Conservation (phyloP, 495 filamentous ascomycete species). For the Tuber magnatum region DNA sequence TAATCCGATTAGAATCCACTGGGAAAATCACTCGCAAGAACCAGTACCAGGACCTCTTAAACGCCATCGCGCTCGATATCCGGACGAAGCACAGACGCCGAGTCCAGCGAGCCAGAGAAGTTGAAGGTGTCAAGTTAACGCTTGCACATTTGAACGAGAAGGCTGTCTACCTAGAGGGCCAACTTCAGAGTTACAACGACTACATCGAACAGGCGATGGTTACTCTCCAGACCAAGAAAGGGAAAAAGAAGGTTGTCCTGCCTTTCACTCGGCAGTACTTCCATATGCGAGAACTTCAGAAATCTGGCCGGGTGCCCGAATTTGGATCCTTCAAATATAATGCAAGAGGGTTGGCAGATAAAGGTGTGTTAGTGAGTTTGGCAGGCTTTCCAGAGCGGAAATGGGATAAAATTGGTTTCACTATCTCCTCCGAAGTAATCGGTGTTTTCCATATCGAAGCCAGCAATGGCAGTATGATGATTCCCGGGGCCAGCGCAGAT, state of each 20-base stretch:
- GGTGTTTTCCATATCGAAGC: conserved; percentile 92
- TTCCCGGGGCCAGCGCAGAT: conserved; percentile 84
- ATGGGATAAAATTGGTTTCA: conserved; percentile 86
- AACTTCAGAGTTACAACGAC: conserved; percentile 95
- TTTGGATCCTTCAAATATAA: conserved; percentile 97
- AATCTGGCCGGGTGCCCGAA: conserved; percentile 83
- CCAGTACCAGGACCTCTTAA: conserved; percentile 91
- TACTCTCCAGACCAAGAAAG: conserved; percentile 96
- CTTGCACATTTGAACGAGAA: conserved; percentile 82
- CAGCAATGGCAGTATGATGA: conserved; percentile 85
- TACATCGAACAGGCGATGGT: conserved; percentile 99
- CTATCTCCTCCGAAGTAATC: conserved; percentile 88
- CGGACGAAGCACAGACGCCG: conserved; percentile 89
- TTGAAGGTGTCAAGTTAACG: conserved; percentile 81
- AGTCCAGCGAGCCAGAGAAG: conserved; percentile 79
- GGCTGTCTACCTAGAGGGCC: conserved; percentile 82
- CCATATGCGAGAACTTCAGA: conserved; percentile 89
- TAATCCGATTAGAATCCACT: conserved; percentile 74
- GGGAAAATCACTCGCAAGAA: conserved; percentile 86
- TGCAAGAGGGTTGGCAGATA: conserved; percentile 78
- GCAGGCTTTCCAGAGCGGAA: conserved; percentile 75
- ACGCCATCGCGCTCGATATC: conserved; percentile 93
- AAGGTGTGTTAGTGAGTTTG: conserved; percentile 87
- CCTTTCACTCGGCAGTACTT: conserved; percentile 99
- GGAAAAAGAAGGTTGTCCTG: conserved; percentile 88